Evolutionary conservation across 1,284 basidiomycete species (phyloP).

Genomic region (Leccinum angustisporum): DNA sequence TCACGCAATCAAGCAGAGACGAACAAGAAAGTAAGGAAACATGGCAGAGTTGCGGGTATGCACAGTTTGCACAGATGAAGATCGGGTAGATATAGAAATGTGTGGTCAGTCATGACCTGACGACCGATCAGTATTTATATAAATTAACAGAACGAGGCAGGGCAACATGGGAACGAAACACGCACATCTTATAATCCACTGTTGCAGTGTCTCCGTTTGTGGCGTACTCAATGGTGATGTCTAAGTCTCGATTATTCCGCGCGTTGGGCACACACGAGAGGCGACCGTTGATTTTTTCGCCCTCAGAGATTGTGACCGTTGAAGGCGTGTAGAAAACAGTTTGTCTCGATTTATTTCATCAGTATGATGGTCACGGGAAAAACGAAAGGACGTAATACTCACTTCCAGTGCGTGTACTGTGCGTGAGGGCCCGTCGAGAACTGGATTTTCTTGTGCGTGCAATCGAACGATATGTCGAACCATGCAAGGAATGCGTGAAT

Average conservation of each 20-base stretch:
- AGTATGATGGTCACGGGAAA: constrained; percentile 1
- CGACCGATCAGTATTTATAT: constrained; percentile 60
- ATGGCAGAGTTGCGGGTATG: constrained; percentile 5
- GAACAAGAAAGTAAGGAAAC: constrained; percentile 1
- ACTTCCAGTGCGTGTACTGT: constrained; percentile 98
- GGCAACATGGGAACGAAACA: constrained; percentile 34
- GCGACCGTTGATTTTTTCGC: constrained; percentile 70
- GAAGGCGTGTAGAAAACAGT: constrained; percentile 95
- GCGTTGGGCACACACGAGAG: constrained; percentile 84
- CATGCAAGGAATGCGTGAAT: constrained; percentile 99
- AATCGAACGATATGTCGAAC: constrained; percentile 97
- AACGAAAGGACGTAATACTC: constrained; percentile 35
- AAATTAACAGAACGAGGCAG: constrained; percentile 6
- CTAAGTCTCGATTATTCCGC: constrained; percentile 90
- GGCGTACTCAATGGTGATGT: constrained; percentile 81
- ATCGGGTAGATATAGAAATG: constrained; percentile 3
- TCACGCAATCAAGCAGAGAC: constrained; percentile 10
- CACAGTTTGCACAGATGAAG: not conserved
- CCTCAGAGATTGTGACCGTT: constrained; percentile 64
- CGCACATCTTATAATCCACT: constrained; percentile 81
- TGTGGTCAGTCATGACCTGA: constrained; percentile 61
- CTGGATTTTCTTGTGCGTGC: constrained; percentile 93
- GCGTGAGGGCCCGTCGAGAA: constrained; percentile 96
- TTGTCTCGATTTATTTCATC: constrained; percentile 54
- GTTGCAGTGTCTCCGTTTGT: constrained; percentile 36